Evolutionary conservation across 441 rosid genomes (phyloP), one percentile per base, ranked within the genome.

Genomic region (Erodium texanum): DNA sequence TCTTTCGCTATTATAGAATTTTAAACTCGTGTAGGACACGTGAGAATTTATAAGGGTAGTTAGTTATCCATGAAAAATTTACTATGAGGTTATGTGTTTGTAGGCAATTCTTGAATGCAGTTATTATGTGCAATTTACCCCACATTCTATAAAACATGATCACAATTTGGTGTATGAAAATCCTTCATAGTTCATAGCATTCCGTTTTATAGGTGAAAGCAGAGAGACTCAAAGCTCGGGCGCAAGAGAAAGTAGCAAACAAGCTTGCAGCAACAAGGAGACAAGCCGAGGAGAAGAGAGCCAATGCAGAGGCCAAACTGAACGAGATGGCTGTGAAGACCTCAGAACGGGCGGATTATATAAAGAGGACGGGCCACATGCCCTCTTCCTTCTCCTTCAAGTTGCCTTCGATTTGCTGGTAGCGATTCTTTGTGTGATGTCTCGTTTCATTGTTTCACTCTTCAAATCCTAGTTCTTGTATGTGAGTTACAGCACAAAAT

Each of bases 291-390:
- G 99, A 89, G 85, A 89, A 84, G 70, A 83, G 91, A 0, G 89
- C 94, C 7, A 88, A 87, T 45, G 97, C 97, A 3, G 96, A 91
- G 82, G 87, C 97, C 4, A 80, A 82, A 62, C 69, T 88, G 70
- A 86, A 80, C 15, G 96, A 89, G 84, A 86, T 86, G 76, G 91
- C 86, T 6, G 84, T 79, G 43, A 81, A 62, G 77, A 94, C 96
- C n/a, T 89, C 97, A 0, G 89, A 89, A 63, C 82, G 76, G 24
- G 90, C 91, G 15, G 97, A 94, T 73, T 86, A 88, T 61, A 89
- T 89, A 72, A 84, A 93, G 79, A 85, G 94, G 79, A 89, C 88
- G 0, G 99, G 99, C 8, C 96, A 85, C 75, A 74, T 91, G 77
- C 97, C 96, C 69, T 84, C 87, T 74, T 81, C 88, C 0, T 83